These are phyloP conservation scores for Tuber magnatum DNA, from an alignment of 495 filamentous ascomycete genomes.

Conservation along the genomic window DNA sequence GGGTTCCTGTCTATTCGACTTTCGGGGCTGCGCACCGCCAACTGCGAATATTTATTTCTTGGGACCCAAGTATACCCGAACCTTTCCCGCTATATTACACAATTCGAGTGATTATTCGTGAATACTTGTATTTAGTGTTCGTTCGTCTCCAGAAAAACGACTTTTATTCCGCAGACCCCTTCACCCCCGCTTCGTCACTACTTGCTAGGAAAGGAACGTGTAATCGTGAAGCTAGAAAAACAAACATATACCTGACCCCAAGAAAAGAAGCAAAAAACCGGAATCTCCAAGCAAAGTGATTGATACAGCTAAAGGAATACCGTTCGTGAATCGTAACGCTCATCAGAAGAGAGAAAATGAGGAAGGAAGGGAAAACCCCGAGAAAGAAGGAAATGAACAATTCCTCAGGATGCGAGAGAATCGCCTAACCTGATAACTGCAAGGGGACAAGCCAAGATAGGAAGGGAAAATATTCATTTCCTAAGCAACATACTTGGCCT, in stretches of 20 bases:
- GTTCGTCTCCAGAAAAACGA: neutral
- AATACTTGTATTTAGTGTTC: neutral
- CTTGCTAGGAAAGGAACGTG: neutral
- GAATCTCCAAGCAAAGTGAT: neutral
- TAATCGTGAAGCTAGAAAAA: neutral
- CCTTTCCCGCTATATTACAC: neutral
- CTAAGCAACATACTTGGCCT: conserved; percentile 84
- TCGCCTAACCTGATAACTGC: neutral
- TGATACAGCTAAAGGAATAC: neutral
- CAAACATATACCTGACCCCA: neutral
- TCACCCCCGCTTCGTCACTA: neutral
- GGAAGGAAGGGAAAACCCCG: neutral
- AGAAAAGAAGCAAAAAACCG: neutral
- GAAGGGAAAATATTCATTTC: conserved; percentile 17
- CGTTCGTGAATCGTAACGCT: neutral
- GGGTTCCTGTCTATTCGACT: neutral
- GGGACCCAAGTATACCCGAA: neutral
- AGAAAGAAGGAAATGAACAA: neutral
- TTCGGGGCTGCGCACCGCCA: neutral
- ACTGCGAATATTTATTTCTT: neutral
- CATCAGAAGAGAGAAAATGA: neutral
- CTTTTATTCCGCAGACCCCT: neutral
- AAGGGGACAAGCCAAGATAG: neutral
- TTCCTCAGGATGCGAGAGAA: neutral
- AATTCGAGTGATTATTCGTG: neutral